Base-by-base conservation (phyloP, 2,329 filamentous ascomycete species). In the Fusarium liriodendri region DNA sequence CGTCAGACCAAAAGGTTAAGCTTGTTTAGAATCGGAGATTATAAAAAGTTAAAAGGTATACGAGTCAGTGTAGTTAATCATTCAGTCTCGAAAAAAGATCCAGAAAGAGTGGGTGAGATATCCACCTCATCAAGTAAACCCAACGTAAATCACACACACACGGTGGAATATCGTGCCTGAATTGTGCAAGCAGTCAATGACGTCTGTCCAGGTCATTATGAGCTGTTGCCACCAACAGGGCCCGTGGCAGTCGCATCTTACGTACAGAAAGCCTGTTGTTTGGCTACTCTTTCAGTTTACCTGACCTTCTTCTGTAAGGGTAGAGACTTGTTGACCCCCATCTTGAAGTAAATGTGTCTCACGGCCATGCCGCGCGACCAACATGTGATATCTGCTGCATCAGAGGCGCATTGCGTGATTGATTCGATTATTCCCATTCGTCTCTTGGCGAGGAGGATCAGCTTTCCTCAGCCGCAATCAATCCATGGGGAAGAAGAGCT, bases 351-450 rank as follows among this genome's bases (percentile, higher is more conserved):
- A 45, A 29, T 13, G 55, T 74, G 55, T 40, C 47, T 37, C 29
- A 72, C 69, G 64, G 70, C 35, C 40, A 62, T 47, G 64, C 69
- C 60, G 68, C 37, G 42, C 37, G 57, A 50, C 37, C 59, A 29
- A 67, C 60, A 52, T 66, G 71, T 64, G 62, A 67, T 45, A 52
- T 54, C 3, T 35, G 38, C 7, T 47, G 62, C 40, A 62, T 60
- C 37, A 27, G 20, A 58, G 52, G 47, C 33, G 47, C 35, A 63
- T 40, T 55, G 61, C 61, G 61, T 63, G 61, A 54, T 32, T 62
- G 60, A 62, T 38, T 32, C 42, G 22, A 54, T 8, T 22, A 35
- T 38, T 22, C 61, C 47, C 47, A 40, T 37, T 42, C 38, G 40
- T 47, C n/a, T 16, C 55, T 61, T 62, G 42, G 64, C 54, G 5